Conservation (phyloP, 2,329 filamentous ascomycete species). For the Mariannaea elegans region DNA sequence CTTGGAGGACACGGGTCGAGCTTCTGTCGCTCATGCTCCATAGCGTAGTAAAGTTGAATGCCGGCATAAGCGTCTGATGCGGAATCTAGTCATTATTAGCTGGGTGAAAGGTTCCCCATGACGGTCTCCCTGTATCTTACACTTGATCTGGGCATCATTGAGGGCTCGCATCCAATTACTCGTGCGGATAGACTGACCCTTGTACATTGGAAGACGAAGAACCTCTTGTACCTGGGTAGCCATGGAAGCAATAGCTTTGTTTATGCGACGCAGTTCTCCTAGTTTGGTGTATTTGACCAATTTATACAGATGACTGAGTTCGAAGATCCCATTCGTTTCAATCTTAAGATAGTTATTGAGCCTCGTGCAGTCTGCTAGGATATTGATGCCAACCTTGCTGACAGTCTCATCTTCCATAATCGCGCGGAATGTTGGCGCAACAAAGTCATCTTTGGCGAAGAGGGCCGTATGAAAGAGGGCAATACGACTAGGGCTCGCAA, state of each 20-base stretch:
- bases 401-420: slow-evolving; percentile 77
- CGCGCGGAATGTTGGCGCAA: slow-evolving; percentile 74
- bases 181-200: slow-evolving; percentile 73
- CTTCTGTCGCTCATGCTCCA: slow-evolving; percentile 73
- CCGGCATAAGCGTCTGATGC: slow-evolving; percentile 87
- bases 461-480: slow-evolving; percentile 83
- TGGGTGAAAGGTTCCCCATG: too few relatives aligned
- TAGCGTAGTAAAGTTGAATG: slow-evolving; percentile 74
- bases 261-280: slow-evolving; percentile 64
- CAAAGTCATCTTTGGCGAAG: slow-evolving; percentile 65
- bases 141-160: slow-evolving; percentile 71
- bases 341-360: slow-evolving; percentile 73
- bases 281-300: slow-evolving; percentile 73
- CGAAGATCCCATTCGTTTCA: slow-evolving; percentile 73
- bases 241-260: slow-evolving; percentile 74
- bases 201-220: slow-evolving; percentile 60
- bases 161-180: slow-evolving; percentile 78
- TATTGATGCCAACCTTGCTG: slow-evolving; percentile 79
- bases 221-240: slow-evolving; percentile 79
- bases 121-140: slow-evolving; percentile 56
- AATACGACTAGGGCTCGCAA: slow-evolving; percentile 80
- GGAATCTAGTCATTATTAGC: slow-evolving; percentile 63
- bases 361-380: slow-evolving; percentile 76
- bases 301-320: slow-evolving; percentile 84
- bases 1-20: slow-evolving; percentile 76